Evolutionary conservation across 768 basidiomycete species (phyloP), one percentile per base, ranked within the genome.

Genomic region (Daedaleopsis sinensis): DNA sequence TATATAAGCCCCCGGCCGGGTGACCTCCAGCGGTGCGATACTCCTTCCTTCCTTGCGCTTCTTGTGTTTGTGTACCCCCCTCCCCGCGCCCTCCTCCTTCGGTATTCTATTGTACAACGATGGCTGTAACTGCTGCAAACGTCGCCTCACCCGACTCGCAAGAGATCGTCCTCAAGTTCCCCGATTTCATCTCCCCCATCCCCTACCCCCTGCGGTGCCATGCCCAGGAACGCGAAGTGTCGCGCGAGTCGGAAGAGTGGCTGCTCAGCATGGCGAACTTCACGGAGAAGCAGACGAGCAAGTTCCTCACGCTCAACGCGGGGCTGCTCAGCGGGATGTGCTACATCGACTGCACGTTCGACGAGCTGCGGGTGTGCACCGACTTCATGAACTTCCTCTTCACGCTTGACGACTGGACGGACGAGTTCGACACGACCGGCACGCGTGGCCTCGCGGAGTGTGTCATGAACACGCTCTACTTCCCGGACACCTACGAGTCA

Each of bases 251-350:
- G 4, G 78, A 77, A 43, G 52, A 67, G 49, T 79, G 78, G 78
- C 58, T 79, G 32, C 57, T 67, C 61, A 59, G 63, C 38, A 57
- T 66, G 52, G 67, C 70, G 55, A 73, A 74, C 49, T 75, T 77
- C 58, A 68, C 68, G 9, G 54, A 61, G 35, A 75, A 72, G 59
- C 75, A 73, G 47, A 62, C 57, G n/a, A 59, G 53, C 19, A 62
- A 61, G 38, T 80, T 89, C 55, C 78, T 79, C 66, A 85, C 83
- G 32, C 78, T 89, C 57, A 84, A 87, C 62, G 85, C 85, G 13
- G 86, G 88, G 47, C 84, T 87, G 63, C 82, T 91, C 64, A 83
- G 86, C 37, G 86, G 86, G 2, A 81, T 77, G 68, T 87, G 85
- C 71, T 90, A 89, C 70, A 80, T 84, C 58, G 80, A 80, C 24